Evolutionary conservation across 2,329 filamentous ascomycete species (phyloP), one percentile per base, ranked within the genome.

Genomic region (Aspergillus sp.): DNA sequence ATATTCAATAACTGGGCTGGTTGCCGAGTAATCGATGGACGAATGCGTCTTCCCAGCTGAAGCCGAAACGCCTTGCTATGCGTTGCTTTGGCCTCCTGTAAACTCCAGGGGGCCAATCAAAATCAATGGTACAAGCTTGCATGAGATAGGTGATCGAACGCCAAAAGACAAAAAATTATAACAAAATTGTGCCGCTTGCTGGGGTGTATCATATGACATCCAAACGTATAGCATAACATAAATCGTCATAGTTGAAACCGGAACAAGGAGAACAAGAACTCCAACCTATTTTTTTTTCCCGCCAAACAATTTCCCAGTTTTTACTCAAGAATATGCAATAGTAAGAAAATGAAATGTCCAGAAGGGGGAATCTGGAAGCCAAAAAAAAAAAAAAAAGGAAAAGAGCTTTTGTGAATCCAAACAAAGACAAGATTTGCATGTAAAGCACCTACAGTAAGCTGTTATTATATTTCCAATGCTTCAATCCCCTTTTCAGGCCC

Each of bases 401-500:
- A 20, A 48, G 36, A 43, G 44, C 38, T 55, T 55, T 48, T 55
- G n/a, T 12, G 26, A 11, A 49, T 47, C 22, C 22, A 8, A 48
- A 45, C 17, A 41, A 41, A 34, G 30, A 11, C 15, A 30, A 36
- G 11, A 18, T 8, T 13, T n/a, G 13, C 2, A 36, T 3, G 8
- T 11, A 30, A 30, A 30, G 26, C 26, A 30, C 26, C 9, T 8
- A 4, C 38, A 22, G 4, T 18, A 11, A 22, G 44, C 32, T 57
- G 38, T 51, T 47, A n/a, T 51, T 53, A 87, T 13, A 63, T 56
- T 42, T 61, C 53, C 48, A 63, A 57, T 26, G 55, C 58, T 38
- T 58, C 60, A 20, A 58, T 59, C 13, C 34, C 44, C 15, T 52
- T 48, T 30, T 64, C 64, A 17, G 59, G 63, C 24, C 62, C 62